Evolutionary conservation across 2,329 filamentous ascomycete species (phyloP).

Genomic region (Aureobasidium namibiae): DNA sequence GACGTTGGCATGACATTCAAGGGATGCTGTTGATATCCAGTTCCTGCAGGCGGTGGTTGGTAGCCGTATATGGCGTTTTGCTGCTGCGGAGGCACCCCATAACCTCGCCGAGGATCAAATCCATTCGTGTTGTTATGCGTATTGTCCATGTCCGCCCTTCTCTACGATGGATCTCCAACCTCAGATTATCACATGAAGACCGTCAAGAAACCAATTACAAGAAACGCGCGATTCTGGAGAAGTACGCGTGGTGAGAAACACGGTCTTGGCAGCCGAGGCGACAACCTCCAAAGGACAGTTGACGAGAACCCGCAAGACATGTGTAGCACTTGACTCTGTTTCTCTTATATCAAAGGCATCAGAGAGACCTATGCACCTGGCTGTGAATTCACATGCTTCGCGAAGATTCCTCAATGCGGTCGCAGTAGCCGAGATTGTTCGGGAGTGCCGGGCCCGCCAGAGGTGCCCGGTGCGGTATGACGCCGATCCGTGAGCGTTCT

Average conservation of each 20-base stretch:
- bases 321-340: not conserved
- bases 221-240: not conserved
- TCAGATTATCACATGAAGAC: slow-evolving; percentile 2
- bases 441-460: not conserved
- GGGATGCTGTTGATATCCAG: slow-evolving; percentile 14
- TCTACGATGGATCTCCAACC: not conserved
- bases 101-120: not conserved
- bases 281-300: not conserved
- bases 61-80: slow-evolving; percentile 10
- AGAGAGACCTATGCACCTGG: not conserved
- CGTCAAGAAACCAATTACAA: not conserved
- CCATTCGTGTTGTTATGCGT: slow-evolving; percentile 2
- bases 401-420: not conserved
- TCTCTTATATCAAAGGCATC: not conserved
- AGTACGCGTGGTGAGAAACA: slow-evolving; percentile 7
- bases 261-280: slow-evolving; percentile 9
- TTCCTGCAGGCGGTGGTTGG: not conserved
- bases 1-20: slow-evolving; percentile 18
- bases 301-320: not conserved
- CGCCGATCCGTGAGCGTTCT: not conserved
- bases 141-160: slow-evolving; percentile 6
- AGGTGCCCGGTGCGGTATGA: not conserved
- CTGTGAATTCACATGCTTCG: slow-evolving; percentile 7
- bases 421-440: slow-evolving; percentile 3
- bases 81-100: slow-evolving; percentile 7